phyloP scores from a whole-genome alignment of 2,329 filamentous ascomycete genomes.

The Epichloe sibirici region DNA sequence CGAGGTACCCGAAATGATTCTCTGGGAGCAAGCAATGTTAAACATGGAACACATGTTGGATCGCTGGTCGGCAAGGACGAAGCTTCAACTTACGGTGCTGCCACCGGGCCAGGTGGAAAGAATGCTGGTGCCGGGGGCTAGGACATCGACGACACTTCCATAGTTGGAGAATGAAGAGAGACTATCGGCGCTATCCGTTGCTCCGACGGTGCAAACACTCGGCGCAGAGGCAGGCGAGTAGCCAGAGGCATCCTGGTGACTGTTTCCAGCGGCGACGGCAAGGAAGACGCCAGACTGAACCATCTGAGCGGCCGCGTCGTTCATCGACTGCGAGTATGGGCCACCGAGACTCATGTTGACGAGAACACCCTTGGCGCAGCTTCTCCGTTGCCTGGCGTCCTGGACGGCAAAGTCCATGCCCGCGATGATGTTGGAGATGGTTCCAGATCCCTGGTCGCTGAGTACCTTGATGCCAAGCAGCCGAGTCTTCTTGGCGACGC shows the following conservation, averaged over 20 bases:
- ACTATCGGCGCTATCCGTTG: constrained; percentile 27
- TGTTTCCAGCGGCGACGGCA: constrained; percentile 44
- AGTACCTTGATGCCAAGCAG: constrained; percentile 35
- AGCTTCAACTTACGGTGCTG: constrained; percentile 13
- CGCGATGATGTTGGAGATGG: constrained; percentile 29
- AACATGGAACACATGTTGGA: background rate
- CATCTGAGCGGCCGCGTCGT: constrained; percentile 35
- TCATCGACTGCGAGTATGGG: constrained; percentile 30
- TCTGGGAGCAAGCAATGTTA: constrained; percentile 6
- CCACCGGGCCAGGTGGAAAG: constrained; percentile 34
- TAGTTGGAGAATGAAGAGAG: constrained; percentile 40
- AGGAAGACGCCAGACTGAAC: constrained; percentile 36
- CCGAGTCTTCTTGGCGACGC: constrained; percentile 30
- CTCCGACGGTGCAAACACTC: constrained; percentile 41
- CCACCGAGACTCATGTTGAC: constrained; percentile 48
- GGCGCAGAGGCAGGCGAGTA: constrained; percentile 36
- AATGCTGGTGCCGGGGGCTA: constrained; percentile 35
- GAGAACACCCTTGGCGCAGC: constrained; percentile 33
- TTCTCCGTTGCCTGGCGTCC: constrained; percentile 22
- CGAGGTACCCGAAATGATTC: constrained; percentile 32
- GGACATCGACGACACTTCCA: constrained; percentile 35
- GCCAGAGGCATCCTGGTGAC: constrained; percentile 27
- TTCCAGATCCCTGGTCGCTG: constrained; percentile 18
- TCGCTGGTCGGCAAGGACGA: no score
- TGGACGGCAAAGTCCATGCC: constrained; percentile 31